Evolutionary conservation across 2,329 filamentous ascomycete species (phyloP).

Genomic region (Talaromyces sp.): DNA sequence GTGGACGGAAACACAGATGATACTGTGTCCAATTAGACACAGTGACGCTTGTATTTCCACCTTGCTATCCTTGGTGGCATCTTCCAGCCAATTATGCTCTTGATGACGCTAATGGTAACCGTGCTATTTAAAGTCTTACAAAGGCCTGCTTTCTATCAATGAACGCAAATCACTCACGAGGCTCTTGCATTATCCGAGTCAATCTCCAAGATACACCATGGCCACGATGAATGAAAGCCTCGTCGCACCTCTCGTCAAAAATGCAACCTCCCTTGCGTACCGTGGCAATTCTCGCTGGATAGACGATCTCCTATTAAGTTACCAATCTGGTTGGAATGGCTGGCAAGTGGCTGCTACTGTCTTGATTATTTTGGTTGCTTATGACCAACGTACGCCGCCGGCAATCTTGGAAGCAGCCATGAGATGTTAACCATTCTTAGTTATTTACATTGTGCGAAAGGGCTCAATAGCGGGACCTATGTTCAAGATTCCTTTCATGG

Average conservation of each 20-base stretch:
- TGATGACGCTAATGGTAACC: no score
- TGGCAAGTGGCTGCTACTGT: constrained; percentile 46
- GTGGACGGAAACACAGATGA: not conserved
- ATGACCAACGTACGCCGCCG: constrained; percentile 69
- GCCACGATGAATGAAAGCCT: not conserved
- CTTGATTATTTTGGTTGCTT: constrained; percentile 63
- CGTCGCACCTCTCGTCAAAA: not conserved
- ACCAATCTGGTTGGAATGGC: constrained; percentile 36
- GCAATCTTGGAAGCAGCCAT: not conserved
- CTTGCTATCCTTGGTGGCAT: not conserved
- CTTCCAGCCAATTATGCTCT: no score
- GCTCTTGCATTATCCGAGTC: not conserved
- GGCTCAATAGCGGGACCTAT: constrained; percentile 65
- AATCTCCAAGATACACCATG: not conserved
- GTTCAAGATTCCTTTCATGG: constrained; percentile 74
- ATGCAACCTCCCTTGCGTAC: not conserved
- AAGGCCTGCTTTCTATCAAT: not conserved
- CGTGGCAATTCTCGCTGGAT: not conserved
- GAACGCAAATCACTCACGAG: no score
- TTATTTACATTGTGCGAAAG: constrained; percentile 65
- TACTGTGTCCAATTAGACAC: not conserved
- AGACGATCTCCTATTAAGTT: not conserved
- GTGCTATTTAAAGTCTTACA: not conserved
- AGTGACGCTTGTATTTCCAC: not conserved
- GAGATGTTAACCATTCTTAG: constrained; percentile 36